Evolutionary conservation across 1,139 yeast genomes (phyloP).

Genomic region (Blastobotrys apis): DNA sequence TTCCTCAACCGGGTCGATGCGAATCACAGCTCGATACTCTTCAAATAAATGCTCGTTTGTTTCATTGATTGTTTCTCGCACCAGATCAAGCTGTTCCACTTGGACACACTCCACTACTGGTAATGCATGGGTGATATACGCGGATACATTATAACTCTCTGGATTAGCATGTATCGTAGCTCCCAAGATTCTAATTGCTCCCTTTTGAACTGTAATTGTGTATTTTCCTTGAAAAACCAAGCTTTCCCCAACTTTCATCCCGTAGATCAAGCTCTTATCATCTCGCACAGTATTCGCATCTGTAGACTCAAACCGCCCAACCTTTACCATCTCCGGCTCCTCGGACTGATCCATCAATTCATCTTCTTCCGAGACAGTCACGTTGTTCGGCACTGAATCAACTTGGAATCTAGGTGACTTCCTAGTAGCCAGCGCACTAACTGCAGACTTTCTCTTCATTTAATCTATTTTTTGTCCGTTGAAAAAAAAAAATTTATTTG

Average conservation of each 20-base stretch:
- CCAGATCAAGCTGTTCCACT: conserved; percentile 37
- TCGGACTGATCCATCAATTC: not conserved
- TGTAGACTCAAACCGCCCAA: conserved; percentile 18
- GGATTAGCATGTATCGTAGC: conserved; percentile 37
- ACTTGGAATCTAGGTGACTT: conserved; percentile 8
- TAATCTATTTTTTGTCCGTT: not conserved
- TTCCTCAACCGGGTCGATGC: conserved; percentile 33
- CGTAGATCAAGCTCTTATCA: conserved; percentile 30
- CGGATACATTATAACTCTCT: conserved; percentile 29
- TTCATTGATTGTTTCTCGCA: conserved; percentile 18
- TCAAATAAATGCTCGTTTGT: conserved; percentile 15
- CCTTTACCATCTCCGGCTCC: conserved; percentile 13
- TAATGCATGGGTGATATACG: conserved; percentile 53
- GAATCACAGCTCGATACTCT: conserved; percentile 45
- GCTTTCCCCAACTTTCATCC: conserved; percentile 33
- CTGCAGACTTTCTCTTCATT: conserved; percentile 15
- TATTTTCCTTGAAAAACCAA: conserved; percentile 60
- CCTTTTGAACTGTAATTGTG: conserved; percentile 49
- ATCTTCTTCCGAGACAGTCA: conserved; percentile 3
- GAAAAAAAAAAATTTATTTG: not conserved
- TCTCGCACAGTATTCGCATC: conserved; percentile 17
- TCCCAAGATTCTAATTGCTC: conserved; percentile 54
- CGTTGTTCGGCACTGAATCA: not conserved
- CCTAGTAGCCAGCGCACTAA: conserved; percentile 7
- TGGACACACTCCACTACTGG: conserved; percentile 53